Evolutionary conservation across 495 filamentous ascomycete species (phyloP).

Genomic region (Penicillium pulvis): DNA sequence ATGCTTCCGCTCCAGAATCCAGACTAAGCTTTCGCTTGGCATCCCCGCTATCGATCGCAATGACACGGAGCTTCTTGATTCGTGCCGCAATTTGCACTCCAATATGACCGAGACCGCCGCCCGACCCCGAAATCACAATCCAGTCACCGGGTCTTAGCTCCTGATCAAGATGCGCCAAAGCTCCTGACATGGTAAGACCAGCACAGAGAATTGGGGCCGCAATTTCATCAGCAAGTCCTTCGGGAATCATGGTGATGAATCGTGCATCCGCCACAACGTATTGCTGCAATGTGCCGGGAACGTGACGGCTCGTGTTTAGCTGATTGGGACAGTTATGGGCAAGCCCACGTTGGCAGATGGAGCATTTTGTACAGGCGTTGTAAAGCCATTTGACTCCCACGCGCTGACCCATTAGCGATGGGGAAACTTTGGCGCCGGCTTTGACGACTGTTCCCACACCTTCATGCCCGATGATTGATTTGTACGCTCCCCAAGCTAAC

Average conservation of each 20-base stretch:
- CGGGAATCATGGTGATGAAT: conserved; percentile 33
- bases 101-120: conserved; percentile 40
- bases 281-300: conserved; percentile 43
- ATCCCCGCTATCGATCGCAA: conserved; percentile 36
- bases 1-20: conserved; percentile 32
- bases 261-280: conserved; percentile 35
- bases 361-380: conserved; percentile 39
- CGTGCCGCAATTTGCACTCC: conserved; percentile 37
- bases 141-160: conserved; percentile 30
- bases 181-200: conserved; percentile 35
- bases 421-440: conserved; percentile 22
- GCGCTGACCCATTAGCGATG: conserved; percentile 28
- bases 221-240: conserved; percentile 26
- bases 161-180: conserved; percentile 26
- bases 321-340: conserved; percentile 36
- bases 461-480: conserved; percentile 40
- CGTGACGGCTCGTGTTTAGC: conserved; percentile 35
- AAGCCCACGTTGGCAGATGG: conserved; percentile 33
- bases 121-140: conserved; percentile 38
- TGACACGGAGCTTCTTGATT: conserved; percentile 31
- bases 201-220: conserved; percentile 41
- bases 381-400: conserved; percentile 46
- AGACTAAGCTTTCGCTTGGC: conserved; percentile 33
- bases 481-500: conserved; percentile 24
- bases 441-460: conserved; percentile 36